Evolutionary conservation across 2,329 filamentous ascomycete genomes (phyloP).

Genomic region (Phialophora expanda): DNA sequence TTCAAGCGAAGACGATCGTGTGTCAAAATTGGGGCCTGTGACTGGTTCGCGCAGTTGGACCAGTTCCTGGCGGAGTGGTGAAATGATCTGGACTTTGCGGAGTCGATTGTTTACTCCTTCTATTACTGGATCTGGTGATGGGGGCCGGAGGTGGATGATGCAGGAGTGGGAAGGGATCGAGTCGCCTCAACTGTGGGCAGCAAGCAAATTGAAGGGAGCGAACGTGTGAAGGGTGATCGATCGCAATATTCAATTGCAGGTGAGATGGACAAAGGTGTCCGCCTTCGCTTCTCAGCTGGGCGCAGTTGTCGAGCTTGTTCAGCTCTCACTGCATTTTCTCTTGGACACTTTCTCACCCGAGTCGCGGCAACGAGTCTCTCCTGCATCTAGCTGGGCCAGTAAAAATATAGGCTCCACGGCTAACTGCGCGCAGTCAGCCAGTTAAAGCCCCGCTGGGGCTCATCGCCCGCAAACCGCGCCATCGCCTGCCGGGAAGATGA

Average conservation of each 20-base stretch:
- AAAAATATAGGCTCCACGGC: neutral
- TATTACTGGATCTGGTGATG: conserved; percentile 12
- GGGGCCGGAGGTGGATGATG: conserved; percentile 6
- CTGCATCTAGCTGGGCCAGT: neutral
- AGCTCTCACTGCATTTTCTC: conserved; percentile 10
- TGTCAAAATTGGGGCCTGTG: conserved; percentile 6
- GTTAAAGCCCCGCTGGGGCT: conserved; percentile 12
- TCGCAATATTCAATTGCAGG: neutral
- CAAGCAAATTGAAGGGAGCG: neutral
- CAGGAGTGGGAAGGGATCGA: neutral
- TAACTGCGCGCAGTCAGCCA: neutral
- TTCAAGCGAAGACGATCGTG: conserved; percentile 14
- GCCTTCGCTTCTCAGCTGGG: conserved; percentile 15
- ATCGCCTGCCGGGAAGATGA: conserved; percentile 2
- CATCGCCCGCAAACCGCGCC: conserved; percentile 25
- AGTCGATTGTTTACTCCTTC: conserved; percentile 21
- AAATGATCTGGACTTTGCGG: conserved; percentile 2
- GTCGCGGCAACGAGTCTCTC: neutral
- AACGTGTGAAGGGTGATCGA: neutral
- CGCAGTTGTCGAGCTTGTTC: conserved; percentile 4
- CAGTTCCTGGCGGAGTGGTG: conserved; percentile 11
- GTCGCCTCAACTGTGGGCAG: conserved; percentile 1
- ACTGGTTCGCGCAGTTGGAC: conserved; percentile 9
- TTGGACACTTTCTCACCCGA: conserved; percentile 5
- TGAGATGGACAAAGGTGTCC: conserved; percentile 12